Percentiles rank a stretch among this genome's conserved stretches.
Evolutionary conservation across 305 asterid species (phyloP).

Genomic region (Fraxinus paxiana): DNA sequence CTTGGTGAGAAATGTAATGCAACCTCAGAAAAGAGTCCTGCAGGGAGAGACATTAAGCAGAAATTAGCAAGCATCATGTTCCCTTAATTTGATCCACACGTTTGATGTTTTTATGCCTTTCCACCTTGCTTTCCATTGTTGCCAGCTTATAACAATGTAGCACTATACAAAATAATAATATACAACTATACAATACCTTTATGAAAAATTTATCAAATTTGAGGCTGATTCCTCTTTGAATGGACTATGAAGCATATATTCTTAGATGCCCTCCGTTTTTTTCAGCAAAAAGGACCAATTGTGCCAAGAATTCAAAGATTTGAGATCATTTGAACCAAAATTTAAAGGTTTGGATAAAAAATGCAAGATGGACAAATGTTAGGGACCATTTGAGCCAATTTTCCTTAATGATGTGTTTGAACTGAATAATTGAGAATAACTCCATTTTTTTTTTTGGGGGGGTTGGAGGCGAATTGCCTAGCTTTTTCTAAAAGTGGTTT

Average conservation of each 20-base stretch:
- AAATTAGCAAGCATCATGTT: not conserved
- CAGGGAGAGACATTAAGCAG: not conserved
- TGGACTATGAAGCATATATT: not conserved
- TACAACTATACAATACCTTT: not conserved
- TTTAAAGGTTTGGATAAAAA: not conserved
- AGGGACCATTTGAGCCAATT: not conserved
- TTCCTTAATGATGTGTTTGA: too few species aligned
- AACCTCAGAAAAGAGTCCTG: not conserved
- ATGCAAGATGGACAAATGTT: not conserved
- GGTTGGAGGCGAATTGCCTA: too few species aligned
- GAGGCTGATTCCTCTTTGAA: not conserved
- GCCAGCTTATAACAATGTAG: not conserved
- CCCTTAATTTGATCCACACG: not conserved
- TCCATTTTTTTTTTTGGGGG: too few species aligned
- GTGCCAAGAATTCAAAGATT: not conserved
- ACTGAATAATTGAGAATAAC: too few species aligned
- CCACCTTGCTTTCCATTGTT: not conserved
- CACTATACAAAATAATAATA: not conserved
- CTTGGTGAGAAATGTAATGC: not conserved
- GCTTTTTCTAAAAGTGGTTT: too few species aligned
- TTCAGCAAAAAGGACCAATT: not conserved
- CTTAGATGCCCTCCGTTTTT: not conserved
- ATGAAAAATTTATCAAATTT: not conserved
- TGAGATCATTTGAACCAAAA: not conserved
- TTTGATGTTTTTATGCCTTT: not conserved